Evolutionary conservation across 371 early-diverging fungal genomes (phyloP), one percentile per base, ranked within the genome.

Genomic region (Coemansia sp.): DNA sequence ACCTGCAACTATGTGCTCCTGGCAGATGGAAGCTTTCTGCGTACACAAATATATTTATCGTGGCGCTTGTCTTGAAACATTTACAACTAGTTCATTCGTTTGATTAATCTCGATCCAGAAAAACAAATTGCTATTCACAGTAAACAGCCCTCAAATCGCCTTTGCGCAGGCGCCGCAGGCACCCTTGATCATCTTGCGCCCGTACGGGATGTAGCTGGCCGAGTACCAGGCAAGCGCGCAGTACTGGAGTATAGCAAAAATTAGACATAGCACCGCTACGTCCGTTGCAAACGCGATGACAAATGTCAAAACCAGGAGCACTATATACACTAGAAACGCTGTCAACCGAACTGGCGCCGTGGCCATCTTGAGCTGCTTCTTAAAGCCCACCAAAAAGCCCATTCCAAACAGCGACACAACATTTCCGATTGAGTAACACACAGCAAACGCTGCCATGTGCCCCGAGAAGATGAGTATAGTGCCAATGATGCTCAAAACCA

Each of bases 401-500:
- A 92, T 91, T 60, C 90, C 89, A 54, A 89, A 60, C 45, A 96
- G 62, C 14, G 94, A 90, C 16, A 93, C 59, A n/a, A 94, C 59
- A 74, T 96, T 95, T 53, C 96, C 95, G 16, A 93, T 63, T 55
- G 93, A 90, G 78, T 94, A 96, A 35, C 93, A 81, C 52, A 93
- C 84, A 39, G 95, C 95, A 82, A 95, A 96, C 6, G 83, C 84
- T 8, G 85, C 69, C 39, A 91, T 67, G 53, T 84, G 80, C 4
- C 79, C 85, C 13, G 85, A 70, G 13, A 82, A 54, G 79, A 68
- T 62, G 30, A 74, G 48, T 3, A 49, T 51, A 0, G 75, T 54
- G 7, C 79, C 93, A 67, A 93, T 60, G 55, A 93, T 80, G 14
- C 88, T 87, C 64, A 93, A 78, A 14, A 91, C 54, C 63, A 91